Evolutionary conservation across 2,329 filamentous ascomycete genomes (phyloP).

Genomic region (Periconia sp.): DNA sequence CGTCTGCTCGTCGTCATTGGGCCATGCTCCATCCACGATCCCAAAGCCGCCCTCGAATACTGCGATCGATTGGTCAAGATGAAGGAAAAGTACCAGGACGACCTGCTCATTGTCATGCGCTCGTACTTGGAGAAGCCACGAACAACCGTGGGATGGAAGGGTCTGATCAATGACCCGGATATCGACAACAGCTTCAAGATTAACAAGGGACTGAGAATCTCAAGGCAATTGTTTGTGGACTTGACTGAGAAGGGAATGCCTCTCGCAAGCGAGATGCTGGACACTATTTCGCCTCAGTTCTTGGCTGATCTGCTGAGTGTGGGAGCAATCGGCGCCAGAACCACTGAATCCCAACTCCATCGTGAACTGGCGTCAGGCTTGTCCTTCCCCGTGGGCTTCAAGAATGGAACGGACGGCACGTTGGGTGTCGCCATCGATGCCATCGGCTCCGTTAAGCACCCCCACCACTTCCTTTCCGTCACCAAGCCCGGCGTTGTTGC

Average conservation of each 20-base stretch:
- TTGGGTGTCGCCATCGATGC: conserved; percentile 91
- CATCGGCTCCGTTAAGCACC: conserved; percentile 87
- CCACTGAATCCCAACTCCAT: conserved; percentile 94
- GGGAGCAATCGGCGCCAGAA: conserved; percentile 92
- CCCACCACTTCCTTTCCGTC: conserved; percentile 95
- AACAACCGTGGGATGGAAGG: conserved; percentile 98
- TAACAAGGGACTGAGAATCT: conserved; percentile 90
- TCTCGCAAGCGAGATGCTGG: conserved; percentile 94
- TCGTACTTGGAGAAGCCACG: conserved; percentile 98
- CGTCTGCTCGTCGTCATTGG: conserved; percentile 80
- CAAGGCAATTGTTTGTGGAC: conserved; percentile 89
- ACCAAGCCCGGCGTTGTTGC: conserved; percentile 95
- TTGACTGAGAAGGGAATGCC: conserved; percentile 92
- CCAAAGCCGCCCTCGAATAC: conserved; percentile 86
- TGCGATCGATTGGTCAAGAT: conserved; percentile 78
- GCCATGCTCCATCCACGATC: conserved; percentile 97
- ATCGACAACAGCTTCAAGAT: conserved; percentile 99
- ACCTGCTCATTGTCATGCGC: conserved; percentile 95
- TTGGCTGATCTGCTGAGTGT: conserved; percentile 88
- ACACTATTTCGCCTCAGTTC: conserved; percentile 98
- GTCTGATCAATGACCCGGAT: conserved; percentile 96
- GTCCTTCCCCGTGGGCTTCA: conserved; percentile 98
- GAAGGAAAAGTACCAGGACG: conserved; percentile 84
- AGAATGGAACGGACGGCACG: conserved; percentile 95
- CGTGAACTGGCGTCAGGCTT: conserved; percentile 91